Evolutionary conservation across 345 rosid genomes (phyloP).

Genomic region (Lepidium africanum): DNA sequence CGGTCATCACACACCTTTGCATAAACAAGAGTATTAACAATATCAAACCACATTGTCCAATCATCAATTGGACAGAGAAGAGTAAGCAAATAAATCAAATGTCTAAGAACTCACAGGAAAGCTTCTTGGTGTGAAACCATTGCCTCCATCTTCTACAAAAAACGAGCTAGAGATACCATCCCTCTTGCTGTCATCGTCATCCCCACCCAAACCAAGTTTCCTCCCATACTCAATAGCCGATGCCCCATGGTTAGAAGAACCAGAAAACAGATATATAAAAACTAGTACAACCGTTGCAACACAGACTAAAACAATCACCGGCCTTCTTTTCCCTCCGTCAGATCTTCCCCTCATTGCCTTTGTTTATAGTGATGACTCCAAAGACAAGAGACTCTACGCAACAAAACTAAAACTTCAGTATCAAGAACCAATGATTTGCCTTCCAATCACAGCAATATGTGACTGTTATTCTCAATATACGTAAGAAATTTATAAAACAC

Average conservation of each 20-base stretch:
- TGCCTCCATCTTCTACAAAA: slow-evolving; percentile 25
- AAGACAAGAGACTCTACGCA: slow-evolving; percentile 15
- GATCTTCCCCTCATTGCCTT: slow-evolving; percentile 78
- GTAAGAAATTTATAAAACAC: background rate
- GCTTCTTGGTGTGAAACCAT: slow-evolving; percentile 50
- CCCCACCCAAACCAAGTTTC: slow-evolving; percentile 80
- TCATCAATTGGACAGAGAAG: background rate
- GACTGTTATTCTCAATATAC: background rate
- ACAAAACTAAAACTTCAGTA: background rate
- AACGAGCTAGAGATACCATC: slow-evolving; percentile 44
- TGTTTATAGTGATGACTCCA: slow-evolving; percentile 4
- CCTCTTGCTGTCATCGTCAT: slow-evolving; percentile 61
- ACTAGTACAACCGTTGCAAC: slow-evolving; percentile 50
- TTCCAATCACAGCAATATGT: background rate
- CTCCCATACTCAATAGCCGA: slow-evolving; percentile 84
- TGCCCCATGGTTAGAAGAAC: slow-evolving; percentile 49
- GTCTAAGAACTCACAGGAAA: slow-evolving; percentile 57
- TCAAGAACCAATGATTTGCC: background rate
- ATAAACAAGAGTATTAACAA: background rate
- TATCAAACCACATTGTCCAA: background rate
- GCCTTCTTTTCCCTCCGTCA: slow-evolving; percentile 80
- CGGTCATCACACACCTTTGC: slow-evolving; percentile 92
- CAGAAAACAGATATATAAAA: slow-evolving; percentile 61
- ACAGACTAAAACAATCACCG: slow-evolving; percentile 49
- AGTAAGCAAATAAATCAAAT: too few relatives aligned